phyloP scores from a whole-genome alignment of 2,329 filamentous ascomycete species.

The Neonectria sp. region DNA sequence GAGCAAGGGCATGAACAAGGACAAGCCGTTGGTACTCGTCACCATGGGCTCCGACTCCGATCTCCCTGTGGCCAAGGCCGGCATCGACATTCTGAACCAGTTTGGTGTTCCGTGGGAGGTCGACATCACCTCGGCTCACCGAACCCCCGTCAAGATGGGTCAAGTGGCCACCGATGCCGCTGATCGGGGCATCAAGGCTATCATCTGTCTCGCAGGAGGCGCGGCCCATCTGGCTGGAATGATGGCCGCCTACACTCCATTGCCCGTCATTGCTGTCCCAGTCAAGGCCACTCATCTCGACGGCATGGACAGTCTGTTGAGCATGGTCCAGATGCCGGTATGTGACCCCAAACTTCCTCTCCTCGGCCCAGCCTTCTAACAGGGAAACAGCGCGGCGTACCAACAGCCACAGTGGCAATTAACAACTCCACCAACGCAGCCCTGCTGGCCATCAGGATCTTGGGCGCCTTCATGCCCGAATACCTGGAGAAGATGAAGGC shows the following conservation, averaged over 20 bases:
- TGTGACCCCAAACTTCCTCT: constrained; percentile 41
- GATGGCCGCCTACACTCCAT: constrained; percentile 77
- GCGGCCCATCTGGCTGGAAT: constrained; percentile 84
- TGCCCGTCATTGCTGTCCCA: constrained; percentile 85
- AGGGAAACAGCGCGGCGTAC: constrained; percentile 69
- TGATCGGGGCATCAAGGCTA: constrained; percentile 76
- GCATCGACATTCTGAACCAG: constrained; percentile 76
- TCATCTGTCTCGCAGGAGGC: constrained; percentile 83
- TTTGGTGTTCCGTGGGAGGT: constrained; percentile 81
- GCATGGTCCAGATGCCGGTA: constrained; percentile 85
- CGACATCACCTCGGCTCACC: constrained; percentile 85
- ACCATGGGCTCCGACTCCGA: constrained; percentile 91
- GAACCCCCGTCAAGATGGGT: constrained; percentile 80
- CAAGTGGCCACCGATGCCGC: constrained; percentile 76
- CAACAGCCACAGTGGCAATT: constrained; percentile 83
- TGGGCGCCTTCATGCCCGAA: constrained; percentile 71
- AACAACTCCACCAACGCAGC: constrained; percentile 87
- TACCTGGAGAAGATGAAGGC: constrained; percentile 67
- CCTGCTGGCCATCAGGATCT: constrained; percentile 77
- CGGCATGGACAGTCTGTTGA: constrained; percentile 79
- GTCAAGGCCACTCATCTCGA: constrained; percentile 82
- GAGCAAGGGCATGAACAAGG: background rate
- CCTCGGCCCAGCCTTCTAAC: background rate
- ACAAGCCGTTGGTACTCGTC: constrained; percentile 76
- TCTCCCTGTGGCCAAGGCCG: constrained; percentile 76